phyloP scores from a whole-genome alignment of 768 basidiomycete genomes.

The Lactarius hatsudake region DNA sequence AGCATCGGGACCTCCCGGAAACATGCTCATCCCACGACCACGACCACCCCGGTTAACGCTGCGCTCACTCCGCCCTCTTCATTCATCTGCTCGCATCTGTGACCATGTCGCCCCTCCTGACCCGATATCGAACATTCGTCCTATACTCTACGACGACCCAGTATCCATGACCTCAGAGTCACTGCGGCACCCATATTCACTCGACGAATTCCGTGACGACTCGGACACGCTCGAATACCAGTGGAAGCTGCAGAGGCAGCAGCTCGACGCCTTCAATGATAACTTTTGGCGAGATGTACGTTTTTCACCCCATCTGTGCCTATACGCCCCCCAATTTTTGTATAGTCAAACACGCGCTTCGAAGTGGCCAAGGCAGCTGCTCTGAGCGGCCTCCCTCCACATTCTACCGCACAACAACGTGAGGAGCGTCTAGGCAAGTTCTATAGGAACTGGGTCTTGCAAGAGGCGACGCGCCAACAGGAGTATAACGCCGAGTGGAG shows the following conservation, averaged over 20 bases:
- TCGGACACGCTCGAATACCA: constrained; percentile 54
- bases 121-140: constrained; percentile 75
- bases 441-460: constrained; percentile 70
- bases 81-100: constrained; percentile 18
- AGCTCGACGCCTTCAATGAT: constrained; percentile 72
- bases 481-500: constrained; percentile 69
- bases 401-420: constrained; percentile 49
- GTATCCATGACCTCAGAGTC: constrained; percentile 29
- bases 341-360: constrained; percentile 81
- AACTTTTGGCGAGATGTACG: constrained; percentile 79
- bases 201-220: constrained; percentile 57
- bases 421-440: constrained; percentile 73
- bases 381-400: constrained; percentile 52
- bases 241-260: constrained; percentile 66
- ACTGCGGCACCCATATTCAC: constrained; percentile 68
- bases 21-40: constrained; percentile 22
- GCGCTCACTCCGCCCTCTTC: constrained; percentile 22
- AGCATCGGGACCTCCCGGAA: constrained; percentile 7
- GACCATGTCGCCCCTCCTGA: constrained; percentile 69
- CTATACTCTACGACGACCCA: constrained; percentile 68
- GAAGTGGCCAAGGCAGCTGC: constrained; percentile 62
- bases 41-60: constrained; percentile 24
- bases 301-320: constrained; percentile 23
- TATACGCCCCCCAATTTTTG: background rate
- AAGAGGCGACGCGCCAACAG: constrained; percentile 56